Evolutionary conservation across 2,329 filamentous ascomycete genomes (phyloP).

Genomic region (Aspergillus pseudonomiae): DNA sequence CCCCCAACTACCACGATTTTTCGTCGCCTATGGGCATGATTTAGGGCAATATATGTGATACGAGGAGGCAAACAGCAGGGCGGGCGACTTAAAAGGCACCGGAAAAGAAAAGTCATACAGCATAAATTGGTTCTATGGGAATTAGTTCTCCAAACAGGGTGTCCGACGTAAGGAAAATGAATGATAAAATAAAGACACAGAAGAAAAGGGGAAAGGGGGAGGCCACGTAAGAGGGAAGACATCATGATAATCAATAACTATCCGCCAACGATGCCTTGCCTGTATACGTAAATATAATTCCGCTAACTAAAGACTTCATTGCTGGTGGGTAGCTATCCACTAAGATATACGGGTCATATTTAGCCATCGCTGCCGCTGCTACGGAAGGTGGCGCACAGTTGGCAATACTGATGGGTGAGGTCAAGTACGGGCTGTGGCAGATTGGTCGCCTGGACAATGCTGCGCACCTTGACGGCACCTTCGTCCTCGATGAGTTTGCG

Average conservation of each 20-base stretch:
- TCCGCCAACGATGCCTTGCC: background rate
- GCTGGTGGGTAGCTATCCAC: background rate
- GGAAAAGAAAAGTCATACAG: background rate
- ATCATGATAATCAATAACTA: background rate
- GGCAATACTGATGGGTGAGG: constrained; percentile 93
- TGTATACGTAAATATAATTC: constrained; percentile 5
- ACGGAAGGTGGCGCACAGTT: constrained; percentile 89
- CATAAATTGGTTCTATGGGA: constrained; percentile 6
- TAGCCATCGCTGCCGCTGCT: constrained; percentile 90
- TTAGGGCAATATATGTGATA: no score
- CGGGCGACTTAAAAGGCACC: background rate
- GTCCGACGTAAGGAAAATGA: background rate
- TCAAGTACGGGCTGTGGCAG: constrained; percentile 91
- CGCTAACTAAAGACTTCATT: background rate
- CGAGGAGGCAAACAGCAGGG: background rate
- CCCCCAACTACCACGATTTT: background rate
- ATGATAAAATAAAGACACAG: constrained; percentile 12
- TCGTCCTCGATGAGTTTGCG: constrained; percentile 95
- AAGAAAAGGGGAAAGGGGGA: constrained; percentile 15
- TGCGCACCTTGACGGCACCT: constrained; percentile 93
- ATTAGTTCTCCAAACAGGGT: background rate
- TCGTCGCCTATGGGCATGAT: background rate
- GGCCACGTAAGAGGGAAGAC: background rate
- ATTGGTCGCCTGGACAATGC: constrained; percentile 94
- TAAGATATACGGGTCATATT: constrained; percentile 15